Evolutionary conservation across 371 early-diverging fungal genomes (phyloP).

Genomic region (Haplosporangium sp.): DNA sequence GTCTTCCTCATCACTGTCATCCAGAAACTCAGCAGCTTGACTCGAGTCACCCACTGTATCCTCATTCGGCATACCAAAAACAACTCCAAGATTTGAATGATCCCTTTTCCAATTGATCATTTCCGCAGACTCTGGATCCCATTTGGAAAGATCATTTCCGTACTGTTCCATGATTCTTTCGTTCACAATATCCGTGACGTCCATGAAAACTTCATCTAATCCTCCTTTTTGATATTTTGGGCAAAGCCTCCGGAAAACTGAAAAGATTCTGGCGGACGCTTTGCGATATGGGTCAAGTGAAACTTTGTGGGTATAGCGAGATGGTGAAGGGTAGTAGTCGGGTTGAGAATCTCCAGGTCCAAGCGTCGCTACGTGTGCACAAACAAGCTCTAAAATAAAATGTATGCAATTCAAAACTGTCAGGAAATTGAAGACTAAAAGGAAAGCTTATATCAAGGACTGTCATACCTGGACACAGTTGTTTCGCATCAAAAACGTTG

Average conservation of each 20-base stretch:
- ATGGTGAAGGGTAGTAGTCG: slow-evolving; percentile 78
- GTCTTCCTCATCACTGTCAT: slow-evolving; percentile 35
- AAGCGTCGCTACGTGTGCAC: slow-evolving; percentile 92
- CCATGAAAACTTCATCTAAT: slow-evolving; percentile 91
- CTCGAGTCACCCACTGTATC: neutral
- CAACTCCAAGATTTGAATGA: slow-evolving; percentile 32
- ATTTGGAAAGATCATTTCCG: slow-evolving; percentile 54
- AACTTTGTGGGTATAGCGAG: slow-evolving; percentile 87
- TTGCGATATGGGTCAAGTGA: slow-evolving; percentile 86
- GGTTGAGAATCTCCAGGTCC: slow-evolving; percentile 71
- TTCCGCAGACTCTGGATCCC: slow-evolving; percentile 27
- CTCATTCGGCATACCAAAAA: slow-evolving; percentile 27
- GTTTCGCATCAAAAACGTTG: slow-evolving; percentile 68
- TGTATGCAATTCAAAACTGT: neutral
- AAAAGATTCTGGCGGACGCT: slow-evolving; percentile 79
- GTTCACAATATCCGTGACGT: slow-evolving; percentile 80
- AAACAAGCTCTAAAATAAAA: slow-evolving; percentile 66
- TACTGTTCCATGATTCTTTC: slow-evolving; percentile 63
- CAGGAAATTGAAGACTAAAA: neutral
- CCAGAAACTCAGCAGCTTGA: neutral
- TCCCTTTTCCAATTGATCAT: slow-evolving; percentile 41
- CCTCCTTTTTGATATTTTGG: slow-evolving; percentile 74
- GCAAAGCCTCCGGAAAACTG: slow-evolving; percentile 68
- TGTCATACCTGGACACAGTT: slow-evolving; percentile 71
- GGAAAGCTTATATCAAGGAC: neutral